A percentile compares a stretch with the other conserved stretches of the same genome.
Evolutionary conservation across 495 filamentous ascomycete genomes (phyloP).

Genomic region (Aspergillus bertholletiae): DNA sequence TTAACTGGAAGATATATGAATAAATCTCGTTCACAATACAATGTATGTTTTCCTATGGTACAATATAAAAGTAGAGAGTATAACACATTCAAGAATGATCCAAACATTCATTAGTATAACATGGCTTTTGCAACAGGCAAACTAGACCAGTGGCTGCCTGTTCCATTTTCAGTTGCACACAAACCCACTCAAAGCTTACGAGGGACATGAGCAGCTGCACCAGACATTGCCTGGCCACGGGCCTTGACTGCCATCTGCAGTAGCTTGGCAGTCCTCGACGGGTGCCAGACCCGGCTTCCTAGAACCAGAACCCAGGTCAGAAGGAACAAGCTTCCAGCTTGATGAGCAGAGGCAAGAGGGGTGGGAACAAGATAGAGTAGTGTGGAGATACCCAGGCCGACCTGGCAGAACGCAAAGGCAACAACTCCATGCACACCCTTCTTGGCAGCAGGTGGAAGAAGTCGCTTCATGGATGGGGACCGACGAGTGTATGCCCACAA

Average conservation of each 20-base stretch:
- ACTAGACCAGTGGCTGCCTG: not conserved
- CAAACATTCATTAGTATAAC: conserved; percentile 1
- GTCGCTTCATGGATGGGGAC: conserved; percentile 54
- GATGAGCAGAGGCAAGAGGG: conserved; percentile 84
- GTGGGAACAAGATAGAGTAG: conserved; percentile 90
- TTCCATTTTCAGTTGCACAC: not conserved
- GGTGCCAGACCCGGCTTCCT: conserved; percentile 59
- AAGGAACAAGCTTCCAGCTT: conserved; percentile 84
- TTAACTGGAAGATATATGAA: too few relatives aligned
- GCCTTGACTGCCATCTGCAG: conserved; percentile 43
- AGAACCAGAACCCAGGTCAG: conserved; percentile 78
- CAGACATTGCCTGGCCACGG: conserved; percentile 26
- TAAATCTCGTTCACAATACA: too few relatives aligned
- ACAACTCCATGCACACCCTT: conserved; percentile 77
- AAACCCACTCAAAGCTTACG: conserved; percentile 24
- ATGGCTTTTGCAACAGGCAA: not conserved
- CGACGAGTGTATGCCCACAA: conserved; percentile 74
- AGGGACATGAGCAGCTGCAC: conserved; percentile 21
- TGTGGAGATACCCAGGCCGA: conserved; percentile 80
- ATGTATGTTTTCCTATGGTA: conserved; percentile 10
- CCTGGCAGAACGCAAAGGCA: conserved; percentile 79
- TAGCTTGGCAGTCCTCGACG: conserved; percentile 45
- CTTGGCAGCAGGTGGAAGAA: conserved; percentile 60
- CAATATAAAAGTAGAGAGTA: conserved; percentile 18
- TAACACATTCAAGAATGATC: conserved; percentile 1